Conservation (phyloP, 805 yeast species). For the Teunomyces kruisii region DNA sequence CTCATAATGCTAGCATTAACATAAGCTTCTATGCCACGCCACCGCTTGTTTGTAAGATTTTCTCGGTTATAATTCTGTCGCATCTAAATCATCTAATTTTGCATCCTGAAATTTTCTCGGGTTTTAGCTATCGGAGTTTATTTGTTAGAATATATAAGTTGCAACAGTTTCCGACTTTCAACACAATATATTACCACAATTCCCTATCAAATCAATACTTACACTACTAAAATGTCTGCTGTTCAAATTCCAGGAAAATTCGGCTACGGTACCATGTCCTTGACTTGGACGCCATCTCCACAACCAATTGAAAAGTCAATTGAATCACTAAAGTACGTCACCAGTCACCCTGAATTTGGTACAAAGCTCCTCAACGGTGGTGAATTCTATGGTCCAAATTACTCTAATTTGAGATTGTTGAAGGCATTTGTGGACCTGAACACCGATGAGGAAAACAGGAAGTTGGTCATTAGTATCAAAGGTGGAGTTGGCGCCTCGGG, state of each 20-base stretch:
- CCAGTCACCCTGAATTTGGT: slow-evolving; percentile 47
- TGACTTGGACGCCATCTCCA: slow-evolving; percentile 68
- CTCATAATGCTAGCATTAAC: too few relatives aligned
- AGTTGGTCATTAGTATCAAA: slow-evolving; percentile 65
- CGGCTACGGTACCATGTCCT: slow-evolving; percentile 82
- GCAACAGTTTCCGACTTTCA: too few relatives aligned
- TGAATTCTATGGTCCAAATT: slow-evolving; percentile 67
- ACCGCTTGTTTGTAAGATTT: too few relatives aligned
- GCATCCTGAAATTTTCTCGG: too few relatives aligned
- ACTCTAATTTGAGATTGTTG: slow-evolving; percentile 55
- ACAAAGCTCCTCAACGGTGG: slow-evolving; percentile 67
- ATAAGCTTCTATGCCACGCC: too few relatives aligned
- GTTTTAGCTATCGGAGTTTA: too few relatives aligned
- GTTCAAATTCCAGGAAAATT: slow-evolving; percentile 24
- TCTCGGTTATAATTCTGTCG: too few relatives aligned
- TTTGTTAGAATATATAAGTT: too few relatives aligned
- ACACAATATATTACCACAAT: too few relatives aligned
- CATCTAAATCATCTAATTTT: too few relatives aligned
- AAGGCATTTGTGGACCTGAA: slow-evolving; percentile 54
- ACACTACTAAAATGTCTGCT: background rate
- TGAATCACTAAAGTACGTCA: slow-evolving; percentile 44
- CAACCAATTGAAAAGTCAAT: slow-evolving; percentile 53
- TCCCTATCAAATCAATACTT: too few relatives aligned
- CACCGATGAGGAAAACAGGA: slow-evolving; percentile 52
- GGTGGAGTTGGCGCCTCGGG: slow-evolving; percentile 55